Base-by-base conservation (phyloP, 2,329 filamentous ascomycete species). In the Phaeomoniella chlamydospora region DNA sequence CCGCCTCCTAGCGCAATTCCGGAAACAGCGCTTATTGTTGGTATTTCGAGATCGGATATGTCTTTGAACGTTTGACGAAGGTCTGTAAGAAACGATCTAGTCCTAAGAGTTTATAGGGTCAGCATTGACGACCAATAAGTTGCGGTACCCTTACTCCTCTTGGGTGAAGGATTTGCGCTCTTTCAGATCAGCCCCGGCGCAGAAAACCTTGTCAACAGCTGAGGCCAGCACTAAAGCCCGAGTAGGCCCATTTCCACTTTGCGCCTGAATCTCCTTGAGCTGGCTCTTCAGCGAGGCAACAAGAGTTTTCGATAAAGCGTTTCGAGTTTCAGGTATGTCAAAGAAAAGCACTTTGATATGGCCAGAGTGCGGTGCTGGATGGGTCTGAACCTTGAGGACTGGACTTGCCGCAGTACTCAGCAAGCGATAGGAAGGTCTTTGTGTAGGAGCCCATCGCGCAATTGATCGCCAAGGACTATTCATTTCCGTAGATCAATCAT, bases 141-240 rank as follows among this genome's bases (percentile, higher is more conserved):
- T 18, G 16, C 30, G n/a, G 38, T 22, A 33, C 32, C 58, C 74
- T 42, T 57, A 93, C 86, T 94, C 80, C 48, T 85, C 72, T 41
- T 68, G 70, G 1, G 74, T 78, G 58, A 94, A 90, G 3, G 68
- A 72, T 39, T 72, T 70, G 17, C 88, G 67, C 65, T 94, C 88
- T 55, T 94, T 96, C 49, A 98, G 61, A 54, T 98, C 90, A 3
- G 90, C 90, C 26, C 90, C 90, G 0, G 90, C 85, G 58, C 90
- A 98, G 57, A 98, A 98, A 49, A 77, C 80, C 15, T 74, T 68
- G 47, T 94, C 84, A n/a, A 84, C 71, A 29, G 84, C 83, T 51
- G 83, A 92, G 9, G 84, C 81, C 12, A 98, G 49, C 29, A 98
- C 74, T 46, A 98, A 56, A 2, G 83, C 88, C 44, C 90, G 67